Base-by-base conservation (phyloP, 768 basidiomycete species). In the Dioszegia aurantiaca region DNA sequence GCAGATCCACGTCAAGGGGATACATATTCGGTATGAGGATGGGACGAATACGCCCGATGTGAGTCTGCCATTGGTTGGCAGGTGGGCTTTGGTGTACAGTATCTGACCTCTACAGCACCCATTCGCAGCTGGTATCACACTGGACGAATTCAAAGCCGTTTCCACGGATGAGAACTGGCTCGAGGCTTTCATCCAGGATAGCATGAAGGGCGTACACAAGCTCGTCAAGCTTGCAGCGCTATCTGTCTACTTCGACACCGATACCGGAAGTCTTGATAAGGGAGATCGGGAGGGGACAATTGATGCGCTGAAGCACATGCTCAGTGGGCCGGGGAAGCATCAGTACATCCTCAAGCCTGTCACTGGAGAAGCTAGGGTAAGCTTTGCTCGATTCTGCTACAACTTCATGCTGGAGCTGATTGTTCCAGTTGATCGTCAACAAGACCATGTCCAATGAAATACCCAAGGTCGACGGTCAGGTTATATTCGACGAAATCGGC, bases 11-110 rank as follows among this genome's bases (percentile, higher is more conserved):
- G 85, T 98, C 59, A 90, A 87, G 78, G 94, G 95, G 67, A 90
- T 99, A 42, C 95, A 99, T 74, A 78, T 98, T 44, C 87, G 95
- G 52, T 99, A 97, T 69, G 95, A 99, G 77, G 95, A 99, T 79
- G 87, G 86, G 48, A 76, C 91, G 67, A 95, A 90, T 67, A 90
- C 92, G 26, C 93, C 93, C 28, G 90, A 88, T 27, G 92, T 92
- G 76, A 69, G 87, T 55, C n/a, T 17, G 33, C 33, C 14, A 6
- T 33, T 33, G 33, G 6, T 0, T 5, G n/a, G 31, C 19, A 37
- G 27, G n/a, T 5, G 3, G 8, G 31, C 12, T 2, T 2, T 4
- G n/a, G 19, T 9, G 17, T 11, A 14, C 33, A 33, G 1, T 16
- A 43, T 23, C 41, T 41, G 36, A 26, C 40, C 36, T 49, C 36